A percentile compares a stretch with the other conserved stretches of the same genome.
Conservation (phyloP, 768 basidiomycete genomes). For the Tephrocybe sp. region DNA sequence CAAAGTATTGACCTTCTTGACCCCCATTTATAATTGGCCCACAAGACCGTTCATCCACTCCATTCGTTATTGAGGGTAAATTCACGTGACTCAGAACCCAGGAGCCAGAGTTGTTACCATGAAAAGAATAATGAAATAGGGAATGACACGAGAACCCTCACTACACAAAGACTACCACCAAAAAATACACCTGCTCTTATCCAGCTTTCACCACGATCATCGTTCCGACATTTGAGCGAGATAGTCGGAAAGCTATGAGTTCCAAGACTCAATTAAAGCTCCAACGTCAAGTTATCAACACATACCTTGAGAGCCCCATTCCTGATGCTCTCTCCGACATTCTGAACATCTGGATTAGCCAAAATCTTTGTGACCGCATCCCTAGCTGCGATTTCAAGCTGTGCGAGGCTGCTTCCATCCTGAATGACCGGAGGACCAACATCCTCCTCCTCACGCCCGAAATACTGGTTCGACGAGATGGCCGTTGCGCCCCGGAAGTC, state of each 20-base stretch:
- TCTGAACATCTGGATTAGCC: conserved; percentile 87
- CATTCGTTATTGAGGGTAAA: no score
- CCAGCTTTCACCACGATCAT: no score
- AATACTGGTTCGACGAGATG: conserved; percentile 96
- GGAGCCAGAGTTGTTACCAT: no score
- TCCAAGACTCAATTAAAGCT: neutral
- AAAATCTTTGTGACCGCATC: conserved; percentile 76
- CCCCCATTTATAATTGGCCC: no score
- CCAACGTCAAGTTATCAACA: conserved; percentile 2
- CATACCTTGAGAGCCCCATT: conserved; percentile 78
- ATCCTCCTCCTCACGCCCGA: conserved; percentile 87
- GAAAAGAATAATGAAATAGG: no score
- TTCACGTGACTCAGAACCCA: no score
- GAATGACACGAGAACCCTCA: no score
- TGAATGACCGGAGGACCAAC: conserved; percentile 28
- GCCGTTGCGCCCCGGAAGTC: conserved; percentile 89
- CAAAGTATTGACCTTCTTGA: no score
- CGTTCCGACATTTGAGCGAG: conserved; percentile 66
- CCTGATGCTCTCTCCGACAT: conserved; percentile 75
- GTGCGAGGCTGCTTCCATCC: conserved; percentile 61
- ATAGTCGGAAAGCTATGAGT: conserved; percentile 57
- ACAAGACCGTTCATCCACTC: no score
- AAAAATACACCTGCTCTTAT: no score
- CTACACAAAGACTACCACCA: no score
- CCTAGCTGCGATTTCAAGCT: conserved; percentile 60